These are phyloP conservation scores for Kuraishia borneana DNA, from an alignment of 805 yeast genomes.

Conservation along the genomic window DNA sequence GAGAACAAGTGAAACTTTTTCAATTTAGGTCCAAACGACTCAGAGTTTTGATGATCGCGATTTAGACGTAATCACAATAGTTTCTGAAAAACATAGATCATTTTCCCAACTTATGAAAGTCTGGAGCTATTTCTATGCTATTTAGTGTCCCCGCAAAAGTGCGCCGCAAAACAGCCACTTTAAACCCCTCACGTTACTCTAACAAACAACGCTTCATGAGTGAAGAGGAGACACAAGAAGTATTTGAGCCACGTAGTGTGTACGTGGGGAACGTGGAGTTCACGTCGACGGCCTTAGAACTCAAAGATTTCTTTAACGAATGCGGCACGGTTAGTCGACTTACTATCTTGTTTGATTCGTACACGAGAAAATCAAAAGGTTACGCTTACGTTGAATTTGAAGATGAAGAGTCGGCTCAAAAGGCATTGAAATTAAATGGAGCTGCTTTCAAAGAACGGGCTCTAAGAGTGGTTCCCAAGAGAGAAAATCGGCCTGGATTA, in stretches of 20 bases:
- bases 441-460: slow-evolving; percentile 53
- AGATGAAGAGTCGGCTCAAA: slow-evolving; percentile 44
- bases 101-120: too few relatives aligned
- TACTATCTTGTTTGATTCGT: slow-evolving; percentile 60
- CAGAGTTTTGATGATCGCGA: too few relatives aligned
- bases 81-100: too few relatives aligned
- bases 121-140: too few relatives aligned
- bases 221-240: too few relatives aligned
- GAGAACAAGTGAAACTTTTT: too few relatives aligned
- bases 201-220: too few relatives aligned
- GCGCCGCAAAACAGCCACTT: too few relatives aligned
- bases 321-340: slow-evolving; percentile 72
- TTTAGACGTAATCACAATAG: too few relatives aligned
- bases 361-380: slow-evolving; percentile 75
- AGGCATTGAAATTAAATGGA: slow-evolving; percentile 58
- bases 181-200: too few relatives aligned
- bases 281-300: slow-evolving; percentile 62
- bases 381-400: slow-evolving; percentile 79
- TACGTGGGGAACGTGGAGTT: slow-evolving; percentile 84
- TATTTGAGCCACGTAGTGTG: slow-evolving; percentile 40
- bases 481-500: slow-evolving; percentile 62
- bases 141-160: too few relatives aligned
- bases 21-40: too few relatives aligned
- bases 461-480: slow-evolving; percentile 58
- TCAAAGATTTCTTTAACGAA: slow-evolving; percentile 58